Percentiles rank a stretch among this genome's conserved stretches.
Conservation (phyloP, 208 protist genomes). For the Sergeia podlipaevii region DNA sequence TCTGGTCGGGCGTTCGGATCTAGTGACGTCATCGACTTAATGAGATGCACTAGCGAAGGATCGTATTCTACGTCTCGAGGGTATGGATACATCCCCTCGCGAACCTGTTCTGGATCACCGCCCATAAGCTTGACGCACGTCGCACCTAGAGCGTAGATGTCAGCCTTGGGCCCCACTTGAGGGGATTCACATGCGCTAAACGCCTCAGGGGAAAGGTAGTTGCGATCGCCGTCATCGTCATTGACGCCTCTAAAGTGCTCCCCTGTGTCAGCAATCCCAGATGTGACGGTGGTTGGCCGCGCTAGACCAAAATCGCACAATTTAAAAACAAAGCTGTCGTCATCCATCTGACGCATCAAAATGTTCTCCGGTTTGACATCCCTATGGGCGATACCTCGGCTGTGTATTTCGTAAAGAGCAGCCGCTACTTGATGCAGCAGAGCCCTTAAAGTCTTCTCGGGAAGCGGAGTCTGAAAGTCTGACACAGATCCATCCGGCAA, state of each 20-base stretch:
- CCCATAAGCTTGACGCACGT: slow-evolving; percentile 75
- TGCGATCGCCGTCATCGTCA: slow-evolving; percentile 80
- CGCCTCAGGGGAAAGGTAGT: slow-evolving; percentile 75
- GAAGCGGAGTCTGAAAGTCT: slow-evolving; percentile 27
- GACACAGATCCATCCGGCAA: slow-evolving; percentile 41
- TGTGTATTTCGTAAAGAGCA: slow-evolving; percentile 75
- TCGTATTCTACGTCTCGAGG: slow-evolving; percentile 19
- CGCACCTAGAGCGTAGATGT: slow-evolving; percentile 89
- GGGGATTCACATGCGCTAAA: slow-evolving; percentile 25
- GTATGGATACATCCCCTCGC: slow-evolving; percentile 15
- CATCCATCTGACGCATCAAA: slow-evolving; percentile 18
- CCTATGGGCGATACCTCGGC: slow-evolving; percentile 68
- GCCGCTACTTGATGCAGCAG: slow-evolving; percentile 66
- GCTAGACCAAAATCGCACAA: slow-evolving; percentile 86
- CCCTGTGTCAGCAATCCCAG: slow-evolving; percentile 19
- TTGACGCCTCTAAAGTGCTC: slow-evolving; percentile 65
- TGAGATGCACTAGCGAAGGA: slow-evolving; percentile 16
- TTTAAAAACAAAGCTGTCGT: slow-evolving; percentile 57
- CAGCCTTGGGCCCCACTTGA: slow-evolving; percentile 37
- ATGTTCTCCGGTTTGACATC: slow-evolving; percentile 88
- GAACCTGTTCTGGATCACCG: slow-evolving; percentile 26
- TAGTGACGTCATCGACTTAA: slow-evolving; percentile 33
- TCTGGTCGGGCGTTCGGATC: slow-evolving; percentile 27
- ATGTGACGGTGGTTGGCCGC: slow-evolving; percentile 21
- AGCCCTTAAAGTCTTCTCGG: slow-evolving; percentile 33